phyloP scores from a whole-genome alignment of 2,329 filamentous ascomycete genomes.

The Alternaria arbusti region DNA sequence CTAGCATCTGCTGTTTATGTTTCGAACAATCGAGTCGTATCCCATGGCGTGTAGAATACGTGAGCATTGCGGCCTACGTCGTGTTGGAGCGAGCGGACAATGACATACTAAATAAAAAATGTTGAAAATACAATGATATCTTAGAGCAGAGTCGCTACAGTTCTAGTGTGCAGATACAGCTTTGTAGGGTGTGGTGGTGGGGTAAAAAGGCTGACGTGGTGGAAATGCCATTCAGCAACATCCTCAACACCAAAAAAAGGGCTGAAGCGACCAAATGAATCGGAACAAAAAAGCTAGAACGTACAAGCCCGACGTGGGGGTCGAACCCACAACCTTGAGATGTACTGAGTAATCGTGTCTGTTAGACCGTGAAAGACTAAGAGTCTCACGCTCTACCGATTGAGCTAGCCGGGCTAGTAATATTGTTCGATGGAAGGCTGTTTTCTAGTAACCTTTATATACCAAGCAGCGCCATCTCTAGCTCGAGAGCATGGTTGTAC shows the following conservation, averaged over 20 bases:
- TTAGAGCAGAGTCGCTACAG: neutral
- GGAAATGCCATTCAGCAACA: neutral
- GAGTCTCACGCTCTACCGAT: conserved; percentile 53
- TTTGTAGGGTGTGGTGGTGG: neutral
- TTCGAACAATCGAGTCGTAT: no score
- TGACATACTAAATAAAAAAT: neutral
- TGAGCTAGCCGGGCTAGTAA: conserved; percentile 33
- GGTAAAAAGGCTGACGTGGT: neutral
- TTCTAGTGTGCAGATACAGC: accelerated
- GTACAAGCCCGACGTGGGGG: conserved; percentile 15
- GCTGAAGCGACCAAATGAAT: neutral
- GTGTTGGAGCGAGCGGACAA: neutral
- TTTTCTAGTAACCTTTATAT: accelerated
- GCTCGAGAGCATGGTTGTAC: neutral
- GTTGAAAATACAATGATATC: neutral
- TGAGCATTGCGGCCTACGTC: neutral
- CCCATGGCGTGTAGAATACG: neutral
- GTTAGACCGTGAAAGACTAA: conserved; percentile 33
- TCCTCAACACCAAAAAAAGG: neutral
- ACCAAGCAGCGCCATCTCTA: accelerated
- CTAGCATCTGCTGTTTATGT: no score
- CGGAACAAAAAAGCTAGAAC: neutral
- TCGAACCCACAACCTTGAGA: conserved; percentile 19
- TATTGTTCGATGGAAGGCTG: conserved; percentile 14
- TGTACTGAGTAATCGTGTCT: conserved; percentile 25